Evolutionary conservation across 2,329 filamentous ascomycete species (phyloP), one percentile per base, ranked within the genome.

Genomic region (Trichoderma lentiforme): DNA sequence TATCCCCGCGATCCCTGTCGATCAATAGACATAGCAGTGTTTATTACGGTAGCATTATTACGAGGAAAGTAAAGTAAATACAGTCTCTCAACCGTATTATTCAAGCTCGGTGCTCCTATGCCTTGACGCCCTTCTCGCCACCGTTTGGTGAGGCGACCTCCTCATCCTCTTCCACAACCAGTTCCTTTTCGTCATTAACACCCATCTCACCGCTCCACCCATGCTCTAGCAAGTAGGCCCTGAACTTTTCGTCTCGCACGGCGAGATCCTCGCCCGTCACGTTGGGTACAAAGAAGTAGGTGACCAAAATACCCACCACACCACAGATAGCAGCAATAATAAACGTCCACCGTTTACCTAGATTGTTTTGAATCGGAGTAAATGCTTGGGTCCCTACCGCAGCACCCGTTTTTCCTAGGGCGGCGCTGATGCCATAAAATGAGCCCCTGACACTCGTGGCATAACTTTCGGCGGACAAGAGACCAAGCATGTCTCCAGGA

Each of bases 241-340:
- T 79, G 71, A 86, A 86, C 57, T 76, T 79, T 72, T 84, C 83
- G 74, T 86, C 85, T 51, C 81, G 80, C 11, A 79, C 72, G 3
- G 77, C 75, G 28, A 86, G 76, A 76, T 86, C 84, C 58, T 85
- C 84, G 11, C 83, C 83, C 1, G 79, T 82, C 24, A 86, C 73
- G 74, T 85, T 79, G 1, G 84, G 83, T 1, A 87, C 79, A 62
- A 86, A 86, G 74, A 86, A 81, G 63, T 77, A 85, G 0, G 84
- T 86, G 5, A 86, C 84, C 6, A 84, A 34, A 11, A 86, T 79
- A 0, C 85, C 85, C 0, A 79, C 80, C 14, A 86, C 81, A 18
- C 84, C 85, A 66, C 83, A 85, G 36, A 86, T 85, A 2, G 85
- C 85, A 9, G 85, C 85, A 65, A 87, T 83, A 72, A 87, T 86